phyloP scores from a whole-genome alignment of 2,329 filamentous ascomycete genomes.

The Domatiomyces globalis region DNA sequence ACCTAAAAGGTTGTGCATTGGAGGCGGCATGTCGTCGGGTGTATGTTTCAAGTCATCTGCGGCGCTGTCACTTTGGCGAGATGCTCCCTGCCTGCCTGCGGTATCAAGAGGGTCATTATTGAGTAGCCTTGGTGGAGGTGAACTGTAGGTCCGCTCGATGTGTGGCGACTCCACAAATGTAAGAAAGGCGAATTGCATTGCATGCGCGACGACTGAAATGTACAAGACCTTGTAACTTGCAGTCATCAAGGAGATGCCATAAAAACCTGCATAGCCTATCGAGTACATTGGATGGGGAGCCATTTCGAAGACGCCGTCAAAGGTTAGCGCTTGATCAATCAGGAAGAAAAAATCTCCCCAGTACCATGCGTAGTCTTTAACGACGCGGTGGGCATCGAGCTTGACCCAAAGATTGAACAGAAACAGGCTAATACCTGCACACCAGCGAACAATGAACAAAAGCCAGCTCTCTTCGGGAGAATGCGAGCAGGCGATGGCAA shows the following conservation, averaged over 20 bases:
- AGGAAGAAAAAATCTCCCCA: conserved; percentile 99
- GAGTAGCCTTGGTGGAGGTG: conserved; percentile 50
- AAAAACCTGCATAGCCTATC: conserved; percentile 93
- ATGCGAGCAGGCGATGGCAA: conserved; percentile 75
- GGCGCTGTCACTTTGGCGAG: conserved; percentile 23
- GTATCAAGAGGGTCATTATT: conserved; percentile 24
- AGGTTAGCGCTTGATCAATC: conserved; percentile 92
- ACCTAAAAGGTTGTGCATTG: conserved; percentile 73
- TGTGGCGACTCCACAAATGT: conserved; percentile 89
- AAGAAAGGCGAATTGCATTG: conserved; percentile 87
- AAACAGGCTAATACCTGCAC: conserved; percentile 60
- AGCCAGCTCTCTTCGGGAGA: conserved; percentile 57
- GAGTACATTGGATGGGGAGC: conserved; percentile 98
- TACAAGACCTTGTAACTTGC: conserved; percentile 95
- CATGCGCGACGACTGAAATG: conserved; percentile 89
- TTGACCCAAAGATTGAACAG: conserved; percentile 98
- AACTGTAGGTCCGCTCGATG: conserved; percentile 95
- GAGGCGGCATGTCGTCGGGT: conserved; percentile 40
- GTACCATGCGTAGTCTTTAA: conserved; percentile 99
- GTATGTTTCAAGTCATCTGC: conserved; percentile 23
- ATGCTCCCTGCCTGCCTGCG: conserved; percentile 22
- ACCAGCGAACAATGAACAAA: conserved; percentile 64
- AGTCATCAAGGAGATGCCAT: conserved; percentile 95
- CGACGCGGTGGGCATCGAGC: conserved; percentile 88
- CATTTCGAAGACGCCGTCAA: conserved; percentile 98